These are phyloP conservation scores for Eucalyptus sp. DNA, from an alignment of 345 rosid genomes.

Conservation along the genomic window DNA sequence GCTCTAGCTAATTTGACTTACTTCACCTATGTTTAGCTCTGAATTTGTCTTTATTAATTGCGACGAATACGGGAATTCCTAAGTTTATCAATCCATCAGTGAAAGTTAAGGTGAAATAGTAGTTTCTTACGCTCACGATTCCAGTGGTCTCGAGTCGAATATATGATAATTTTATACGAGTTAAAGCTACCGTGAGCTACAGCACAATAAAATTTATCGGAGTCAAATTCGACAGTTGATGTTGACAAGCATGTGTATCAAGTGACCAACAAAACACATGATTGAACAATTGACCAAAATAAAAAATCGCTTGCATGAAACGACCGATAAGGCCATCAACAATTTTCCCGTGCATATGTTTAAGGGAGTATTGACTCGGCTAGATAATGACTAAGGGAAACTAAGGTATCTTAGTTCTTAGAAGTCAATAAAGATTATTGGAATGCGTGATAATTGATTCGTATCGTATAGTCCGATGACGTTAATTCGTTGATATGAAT, in stretches of 20 bases:
- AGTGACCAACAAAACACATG: background rate
- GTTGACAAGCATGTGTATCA: background rate
- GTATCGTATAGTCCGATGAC: rapidly evolving
- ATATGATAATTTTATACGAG: background rate
- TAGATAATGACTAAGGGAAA: background rate
- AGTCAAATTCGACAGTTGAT: background rate
- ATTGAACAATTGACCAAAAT: background rate
- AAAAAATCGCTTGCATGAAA: background rate
- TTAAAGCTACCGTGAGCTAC: rapidly evolving
- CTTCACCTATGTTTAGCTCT: background rate
- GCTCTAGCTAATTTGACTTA: background rate
- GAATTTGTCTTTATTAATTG: background rate
- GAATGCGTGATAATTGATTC: background rate
- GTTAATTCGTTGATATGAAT: background rate
- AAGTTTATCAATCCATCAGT: background rate
- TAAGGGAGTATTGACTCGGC: background rate
- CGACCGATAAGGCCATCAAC: rapidly evolving
- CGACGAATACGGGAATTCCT: background rate
- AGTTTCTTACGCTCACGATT: background rate
- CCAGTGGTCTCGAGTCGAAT: rapidly evolving
- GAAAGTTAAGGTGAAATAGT: background rate
- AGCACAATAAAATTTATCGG: background rate
- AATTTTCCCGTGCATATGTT: background rate
- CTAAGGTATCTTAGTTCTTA: background rate
- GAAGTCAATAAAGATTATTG: background rate